Evolutionary conservation across 495 filamentous ascomycete species (phyloP), one percentile per base, ranked within the genome.

Genomic region (Neurospora sp.): DNA sequence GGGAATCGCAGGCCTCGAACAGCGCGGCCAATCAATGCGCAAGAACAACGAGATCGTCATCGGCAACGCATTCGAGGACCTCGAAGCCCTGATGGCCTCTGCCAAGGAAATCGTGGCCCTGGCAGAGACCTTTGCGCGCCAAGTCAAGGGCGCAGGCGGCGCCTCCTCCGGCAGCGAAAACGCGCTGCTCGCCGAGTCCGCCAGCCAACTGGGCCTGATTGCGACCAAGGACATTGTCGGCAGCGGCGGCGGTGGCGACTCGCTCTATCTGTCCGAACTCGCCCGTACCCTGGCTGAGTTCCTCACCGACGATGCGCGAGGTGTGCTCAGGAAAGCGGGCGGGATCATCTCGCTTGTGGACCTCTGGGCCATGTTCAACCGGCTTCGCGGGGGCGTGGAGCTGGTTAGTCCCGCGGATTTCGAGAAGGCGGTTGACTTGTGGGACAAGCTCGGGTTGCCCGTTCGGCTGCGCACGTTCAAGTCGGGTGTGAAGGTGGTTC

Each of bases 301-400:
- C 78, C 83, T 98, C 8, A 96, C 94, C 0, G 95, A 98, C 80
- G 96, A 99, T 79, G 83, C 89, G 3, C 87, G 91, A 68, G 94
- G 94, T 1, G 86, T 98, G 12, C 81, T 99, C 31, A 88, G 86
- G 71, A 90, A 87, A 71, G 94, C 97, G 77, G 96, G 96, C 11
- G 96, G 96, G 1, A 96, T 98, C 75, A 93, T 98, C 80, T 97
- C 89, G 71, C 86, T 99, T 9, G 95, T 98, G 27, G 96, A 99
- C 78, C 86, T 98, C 2, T 99, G 96, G 96, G 94, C 96, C 9
- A 87, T 97, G 40, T 98, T 98, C 84, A 99, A 99, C 77, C 91
- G 96, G n/a, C 93, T 93, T 31, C 87, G 96, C 48, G 94, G 93
- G 70, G 96, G 96, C 10, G 94, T 99, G 11, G 96, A 99, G 79